phyloP scores from a whole-genome alignment of 768 basidiomycete species.

The Multifurca ochricompacta region DNA sequence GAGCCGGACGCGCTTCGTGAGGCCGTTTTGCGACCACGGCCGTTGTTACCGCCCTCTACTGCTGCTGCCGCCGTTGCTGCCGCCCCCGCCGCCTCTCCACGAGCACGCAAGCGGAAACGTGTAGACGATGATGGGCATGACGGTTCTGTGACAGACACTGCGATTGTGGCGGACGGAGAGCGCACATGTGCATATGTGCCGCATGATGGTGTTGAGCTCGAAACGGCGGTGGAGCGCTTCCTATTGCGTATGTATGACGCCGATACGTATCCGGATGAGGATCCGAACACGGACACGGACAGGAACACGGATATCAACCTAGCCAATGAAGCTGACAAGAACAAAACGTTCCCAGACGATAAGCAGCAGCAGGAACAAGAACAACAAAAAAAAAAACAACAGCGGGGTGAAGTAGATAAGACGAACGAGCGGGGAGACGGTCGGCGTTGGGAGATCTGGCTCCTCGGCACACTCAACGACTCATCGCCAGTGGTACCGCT shows the following conservation, averaged over 20 bases:
- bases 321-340: background rate
- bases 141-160: background rate
- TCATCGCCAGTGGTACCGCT: too few species aligned
- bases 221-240: conserved; percentile 28
- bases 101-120: conserved; percentile 19
- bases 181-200: background rate
- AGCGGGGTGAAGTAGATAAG: background rate
- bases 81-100: background rate
- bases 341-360: background rate
- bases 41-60: background rate
- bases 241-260: conserved; percentile 20
- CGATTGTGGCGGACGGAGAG: background rate
- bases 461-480: background rate
- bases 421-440: background rate
- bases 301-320: background rate
- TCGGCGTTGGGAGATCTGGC: conserved; percentile 11
- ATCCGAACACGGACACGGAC: background rate
- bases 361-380: background rate
- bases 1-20: conserved; percentile 24
- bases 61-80: background rate
- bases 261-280: conserved; percentile 10
- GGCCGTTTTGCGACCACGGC: conserved; percentile 21
- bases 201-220: conserved; percentile 25
- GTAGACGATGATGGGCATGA: conserved; percentile 1
- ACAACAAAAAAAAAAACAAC: too few species aligned